Evolutionary conservation across 257 asterid species (phyloP), one percentile per base, ranked within the genome.

Genomic region (Nicotiana otophora): DNA sequence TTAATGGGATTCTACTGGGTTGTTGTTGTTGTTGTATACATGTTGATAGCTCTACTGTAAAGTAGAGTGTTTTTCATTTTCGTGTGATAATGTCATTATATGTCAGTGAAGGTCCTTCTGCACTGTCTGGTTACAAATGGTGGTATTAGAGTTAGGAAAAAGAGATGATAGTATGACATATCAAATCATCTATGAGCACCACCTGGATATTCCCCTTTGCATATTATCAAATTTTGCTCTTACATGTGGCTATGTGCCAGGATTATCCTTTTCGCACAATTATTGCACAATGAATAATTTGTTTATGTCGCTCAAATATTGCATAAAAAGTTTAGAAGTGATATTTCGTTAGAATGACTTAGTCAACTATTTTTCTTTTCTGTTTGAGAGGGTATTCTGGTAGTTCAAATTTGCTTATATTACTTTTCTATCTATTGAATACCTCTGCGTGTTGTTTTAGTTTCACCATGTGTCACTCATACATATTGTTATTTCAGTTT

Each of bases 401-500:
- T 3, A 74, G 63, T 74, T 75, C 62, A 51, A 51, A 15, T 4
- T 54, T 23, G 28, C 28, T 74, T 14, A 48, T 26, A 26, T 26
- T 74, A 58, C 33, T 20, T 4, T 74, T 74, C 53, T 26, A 75
- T 51, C 53, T 26, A 75, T 51, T 28, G 63, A 39, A 51, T 51
- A 48, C 4, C 8, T 48, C 20, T 14, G 63, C 3, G 11, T 75
- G 16, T 61, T 48, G 61, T 48, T 74, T 51, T 75, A 48, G 10
- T 26, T 39, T 75, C 53, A 75, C 26, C 62, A 51, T 15, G 63
- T 26, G 5, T 8, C 16, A 14, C 30, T 51, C 16, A 15, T 26
- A 4, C 5, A 48, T 53, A 42, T 78, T 58, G 48, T 60, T 26
- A 48, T 57, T 87, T 90, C 92, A 93, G 99, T 90, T 96, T 76